Conservation (phyloP, 345 rosid genomes). For the Euphorbia tirucalli region DNA sequence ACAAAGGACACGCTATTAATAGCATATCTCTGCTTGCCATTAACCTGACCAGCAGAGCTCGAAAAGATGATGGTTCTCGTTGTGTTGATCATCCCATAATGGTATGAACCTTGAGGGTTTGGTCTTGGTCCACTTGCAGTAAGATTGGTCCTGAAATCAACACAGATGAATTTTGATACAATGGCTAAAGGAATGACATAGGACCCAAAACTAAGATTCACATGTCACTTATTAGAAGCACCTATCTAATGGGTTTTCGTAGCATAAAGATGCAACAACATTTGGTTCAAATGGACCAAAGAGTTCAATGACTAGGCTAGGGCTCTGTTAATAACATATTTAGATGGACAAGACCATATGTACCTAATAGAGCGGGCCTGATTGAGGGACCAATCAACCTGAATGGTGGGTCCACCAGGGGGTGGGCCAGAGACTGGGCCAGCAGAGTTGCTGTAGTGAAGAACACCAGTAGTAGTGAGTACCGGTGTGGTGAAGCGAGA, state of each 20-base stretch:
- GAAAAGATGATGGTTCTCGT: constrained; percentile 65
- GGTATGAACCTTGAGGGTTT: constrained; percentile 97
- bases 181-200: background rate
- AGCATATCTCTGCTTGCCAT: constrained; percentile 83
- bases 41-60: constrained; percentile 71
- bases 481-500: constrained; percentile 65
- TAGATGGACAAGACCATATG: constrained; percentile 18
- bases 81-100: constrained; percentile 80
- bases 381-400: constrained; percentile 55
- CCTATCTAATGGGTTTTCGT: background rate
- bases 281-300: background rate
- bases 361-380: constrained; percentile 93
- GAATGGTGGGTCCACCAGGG: constrained; percentile 72
- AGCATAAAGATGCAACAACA: background rate
- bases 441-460: constrained; percentile 78
- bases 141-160: constrained; percentile 65
- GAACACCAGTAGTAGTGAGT: constrained; percentile 73
- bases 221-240: background rate
- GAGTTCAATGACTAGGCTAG: background rate
- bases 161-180: background rate
- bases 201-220: background rate
- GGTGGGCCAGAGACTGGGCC: constrained; percentile 67
- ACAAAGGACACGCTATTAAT: constrained; percentile 73
- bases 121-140: constrained; percentile 97
- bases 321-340: background rate